phyloP scores from a whole-genome alignment of 257 asterid species.

The Solanum chiquidenum region DNA sequence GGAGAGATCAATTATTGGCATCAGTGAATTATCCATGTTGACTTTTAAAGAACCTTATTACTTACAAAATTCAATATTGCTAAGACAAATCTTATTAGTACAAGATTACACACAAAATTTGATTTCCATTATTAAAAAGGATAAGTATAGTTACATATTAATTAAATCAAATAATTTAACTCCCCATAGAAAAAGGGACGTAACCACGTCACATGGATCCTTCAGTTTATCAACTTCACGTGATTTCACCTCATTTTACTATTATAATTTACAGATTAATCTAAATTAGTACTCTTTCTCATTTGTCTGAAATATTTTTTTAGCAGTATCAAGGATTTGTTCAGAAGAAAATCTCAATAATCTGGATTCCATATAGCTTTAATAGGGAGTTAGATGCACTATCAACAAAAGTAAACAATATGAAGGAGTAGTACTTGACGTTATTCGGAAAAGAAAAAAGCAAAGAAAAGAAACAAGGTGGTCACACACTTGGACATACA shows the following conservation, averaged over 20 bases:
- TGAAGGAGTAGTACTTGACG: neutral
- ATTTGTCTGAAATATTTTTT: neutral
- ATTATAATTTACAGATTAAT: neutral
- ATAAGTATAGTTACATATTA: neutral
- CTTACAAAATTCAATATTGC: neutral
- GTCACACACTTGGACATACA: neutral
- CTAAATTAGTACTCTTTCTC: neutral
- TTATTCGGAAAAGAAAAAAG: neutral
- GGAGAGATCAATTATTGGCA: slow-evolving; percentile 47
- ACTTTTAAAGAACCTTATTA: neutral
- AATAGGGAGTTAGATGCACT: neutral
- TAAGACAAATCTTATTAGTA: neutral
- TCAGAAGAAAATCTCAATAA: neutral
- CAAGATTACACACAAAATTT: neutral
- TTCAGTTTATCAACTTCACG: neutral
- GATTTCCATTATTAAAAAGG: neutral
- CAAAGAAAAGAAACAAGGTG: neutral
- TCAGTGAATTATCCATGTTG: slow-evolving; percentile 6
- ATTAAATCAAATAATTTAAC: neutral
- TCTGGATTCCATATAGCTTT: neutral
- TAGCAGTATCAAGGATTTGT: neutral
- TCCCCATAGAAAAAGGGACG: neutral
- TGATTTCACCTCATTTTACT: neutral
- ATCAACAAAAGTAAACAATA: neutral
- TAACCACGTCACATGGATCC: neutral